Conservation (phyloP, 73 alveolate species). For the Blepharisma japonicum region DNA sequence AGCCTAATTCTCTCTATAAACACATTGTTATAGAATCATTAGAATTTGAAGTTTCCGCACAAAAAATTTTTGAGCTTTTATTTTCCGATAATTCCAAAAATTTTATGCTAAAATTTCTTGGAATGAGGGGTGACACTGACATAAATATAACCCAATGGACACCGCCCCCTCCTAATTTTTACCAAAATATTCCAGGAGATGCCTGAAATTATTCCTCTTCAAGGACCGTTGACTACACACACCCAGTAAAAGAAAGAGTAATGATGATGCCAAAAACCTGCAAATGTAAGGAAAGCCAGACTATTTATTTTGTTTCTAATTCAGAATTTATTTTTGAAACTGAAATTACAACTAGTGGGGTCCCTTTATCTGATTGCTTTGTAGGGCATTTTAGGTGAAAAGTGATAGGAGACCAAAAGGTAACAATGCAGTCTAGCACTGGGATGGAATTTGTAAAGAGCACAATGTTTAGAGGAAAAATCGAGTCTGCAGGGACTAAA, state of each 20-base stretch:
- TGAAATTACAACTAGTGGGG: background rate
- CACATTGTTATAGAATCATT: background rate
- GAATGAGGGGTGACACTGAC: background rate
- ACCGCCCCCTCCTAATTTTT: background rate
- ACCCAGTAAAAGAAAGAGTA: slow-evolving; percentile 9
- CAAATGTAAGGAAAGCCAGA: background rate
- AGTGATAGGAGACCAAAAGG: background rate
- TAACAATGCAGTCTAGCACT: background rate
- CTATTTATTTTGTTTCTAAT: background rate
- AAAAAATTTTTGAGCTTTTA: slow-evolving; percentile 10
- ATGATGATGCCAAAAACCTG: slow-evolving; percentile 12
- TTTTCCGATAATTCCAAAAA: slow-evolving; percentile 7
- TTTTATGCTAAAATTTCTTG: background rate
- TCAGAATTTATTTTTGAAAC: background rate
- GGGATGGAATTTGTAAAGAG: slow-evolving; percentile 11
- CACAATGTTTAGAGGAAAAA: slow-evolving; percentile 18
- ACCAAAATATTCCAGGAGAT: background rate
- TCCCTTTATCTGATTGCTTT: slow-evolving; percentile 20
- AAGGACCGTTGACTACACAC: background rate
- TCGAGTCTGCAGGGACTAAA: background rate
- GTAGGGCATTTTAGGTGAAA: background rate
- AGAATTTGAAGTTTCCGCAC: background rate
- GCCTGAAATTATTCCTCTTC: background rate
- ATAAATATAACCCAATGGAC: background rate
- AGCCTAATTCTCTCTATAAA: background rate